A percentile compares a stretch with the other conserved stretches of the same genome.
Evolutionary conservation across 2,329 filamentous ascomycete genomes (phyloP).

Genomic region (Paecilomyces formosus): DNA sequence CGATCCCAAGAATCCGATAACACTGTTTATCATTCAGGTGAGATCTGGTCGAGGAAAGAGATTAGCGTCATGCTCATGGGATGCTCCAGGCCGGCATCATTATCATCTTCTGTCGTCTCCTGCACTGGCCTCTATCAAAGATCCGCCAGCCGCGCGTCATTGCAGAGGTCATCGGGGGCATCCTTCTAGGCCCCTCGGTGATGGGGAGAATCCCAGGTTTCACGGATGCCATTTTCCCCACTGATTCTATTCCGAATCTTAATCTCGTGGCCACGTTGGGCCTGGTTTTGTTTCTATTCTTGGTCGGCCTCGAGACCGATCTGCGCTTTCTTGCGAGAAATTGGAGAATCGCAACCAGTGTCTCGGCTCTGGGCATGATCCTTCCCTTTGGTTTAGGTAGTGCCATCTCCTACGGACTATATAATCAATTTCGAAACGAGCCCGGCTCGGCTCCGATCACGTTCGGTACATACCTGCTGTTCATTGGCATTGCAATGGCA

Average conservation of each 20-base stretch:
- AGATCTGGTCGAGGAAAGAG: not conserved
- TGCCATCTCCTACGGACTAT: slow-evolving; percentile 74
- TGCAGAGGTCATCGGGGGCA: slow-evolving; percentile 76
- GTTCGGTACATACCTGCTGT: slow-evolving; percentile 61
- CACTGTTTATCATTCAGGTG: slow-evolving; percentile 69
- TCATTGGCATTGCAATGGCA: slow-evolving; percentile 86
- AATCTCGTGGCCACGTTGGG: slow-evolving; percentile 76
- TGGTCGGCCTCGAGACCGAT: slow-evolving; percentile 83
- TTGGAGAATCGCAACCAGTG: slow-evolving; percentile 70
- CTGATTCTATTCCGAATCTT: slow-evolving; percentile 65
- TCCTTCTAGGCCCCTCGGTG: slow-evolving; percentile 77
- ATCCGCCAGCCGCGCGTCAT: slow-evolving; percentile 76
- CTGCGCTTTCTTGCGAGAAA: slow-evolving; percentile 69
- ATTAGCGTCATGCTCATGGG: not conserved
- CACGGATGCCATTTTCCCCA: slow-evolving; percentile 66
- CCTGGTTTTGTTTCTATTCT: slow-evolving; percentile 75
- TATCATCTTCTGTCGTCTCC: slow-evolving; percentile 63
- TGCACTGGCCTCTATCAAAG: slow-evolving; percentile 70
- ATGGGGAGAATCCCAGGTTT: slow-evolving; percentile 83
- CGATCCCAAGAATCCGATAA: slow-evolving; percentile 64
- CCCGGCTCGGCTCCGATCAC: slow-evolving; percentile 48
- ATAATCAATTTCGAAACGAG: slow-evolving; percentile 61
- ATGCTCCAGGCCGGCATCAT: slow-evolving; percentile 57
- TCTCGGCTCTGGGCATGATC: slow-evolving; percentile 71
- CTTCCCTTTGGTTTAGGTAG: slow-evolving; percentile 76